Evolutionary conservation across 192 early-diverging fungal species (phyloP).

Genomic region (Phlyctochytrium planicorne): DNA sequence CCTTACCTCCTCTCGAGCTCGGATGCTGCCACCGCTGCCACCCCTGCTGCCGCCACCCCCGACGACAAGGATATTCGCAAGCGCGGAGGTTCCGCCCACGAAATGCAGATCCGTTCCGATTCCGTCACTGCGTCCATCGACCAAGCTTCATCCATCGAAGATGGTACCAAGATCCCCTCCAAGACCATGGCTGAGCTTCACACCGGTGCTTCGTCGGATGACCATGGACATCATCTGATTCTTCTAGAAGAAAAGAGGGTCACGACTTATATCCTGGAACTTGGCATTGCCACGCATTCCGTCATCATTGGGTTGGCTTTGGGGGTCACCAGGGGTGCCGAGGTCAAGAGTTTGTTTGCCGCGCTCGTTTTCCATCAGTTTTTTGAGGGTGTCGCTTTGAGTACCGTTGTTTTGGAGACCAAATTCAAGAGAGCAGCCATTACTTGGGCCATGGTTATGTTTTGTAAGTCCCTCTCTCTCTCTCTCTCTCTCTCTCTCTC

Average conservation of each 20-base stretch:
- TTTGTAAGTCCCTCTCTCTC: neutral
- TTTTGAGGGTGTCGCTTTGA: slow-evolving; percentile 39
- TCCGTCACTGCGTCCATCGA: too few relatives aligned
- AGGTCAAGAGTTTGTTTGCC: slow-evolving; percentile 38
- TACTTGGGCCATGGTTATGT: neutral
- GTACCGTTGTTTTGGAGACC: slow-evolving; percentile 20
- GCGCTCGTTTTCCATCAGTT: slow-evolving; percentile 53
- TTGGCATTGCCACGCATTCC: slow-evolving; percentile 45
- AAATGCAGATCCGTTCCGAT: too few relatives aligned
- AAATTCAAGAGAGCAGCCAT: neutral
- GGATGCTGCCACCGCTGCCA: too few relatives aligned
- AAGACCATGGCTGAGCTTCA: neutral
- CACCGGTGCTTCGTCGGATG: neutral
- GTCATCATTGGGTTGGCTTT: slow-evolving; percentile 51
- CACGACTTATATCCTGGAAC: slow-evolving; percentile 46
- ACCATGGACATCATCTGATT: too few relatives aligned
- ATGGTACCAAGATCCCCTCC: neutral
- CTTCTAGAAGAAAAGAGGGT: too few relatives aligned
- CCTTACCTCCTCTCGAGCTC: too few relatives aligned
- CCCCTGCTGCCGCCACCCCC: too few relatives aligned
- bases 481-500: too few relatives aligned
- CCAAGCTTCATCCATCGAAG: neutral
- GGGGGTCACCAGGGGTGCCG: slow-evolving; percentile 25
- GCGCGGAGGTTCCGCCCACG: too few relatives aligned
- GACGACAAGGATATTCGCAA: too few relatives aligned